Evolutionary conservation across 768 basidiomycete species (phyloP), one percentile per base, ranked within the genome.

Genomic region (Sarcodon aspratus): DNA sequence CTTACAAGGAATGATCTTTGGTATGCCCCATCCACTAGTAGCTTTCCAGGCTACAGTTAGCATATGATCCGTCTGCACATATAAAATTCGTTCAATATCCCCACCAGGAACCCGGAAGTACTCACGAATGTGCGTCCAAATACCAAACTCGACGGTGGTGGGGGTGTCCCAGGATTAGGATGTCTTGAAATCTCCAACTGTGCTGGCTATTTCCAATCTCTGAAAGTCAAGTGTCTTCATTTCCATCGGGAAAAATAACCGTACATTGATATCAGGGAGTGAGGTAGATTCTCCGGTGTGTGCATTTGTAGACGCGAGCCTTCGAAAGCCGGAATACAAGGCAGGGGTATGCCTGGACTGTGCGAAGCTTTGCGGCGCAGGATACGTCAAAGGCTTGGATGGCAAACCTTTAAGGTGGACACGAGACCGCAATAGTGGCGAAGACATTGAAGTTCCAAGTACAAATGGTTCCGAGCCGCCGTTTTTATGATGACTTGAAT

Each of bases 1-100:
- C 85, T 55, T 54, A 88, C 89, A 95, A 50, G 92, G 90, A 56
- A 74, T 71, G 53, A 97, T 95, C 57, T 79, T 70, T 2, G 93
- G 93, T 1, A 71, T 62, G 17, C 78, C 84, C 93, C 94, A 97
- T 13, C 94, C 94, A 36, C 72, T 70, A 18, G 69, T 60, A 3
- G 71, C 67, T 50, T 74, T 69, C 92, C 92, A 95, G 15, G 63
- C 81, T 67, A 67, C 77, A 36, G 73, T 80, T 36, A 93, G 64
- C 90, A 93, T 93, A 62, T 93, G 89, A 64, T 93, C 85, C 42
- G 85, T 86, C 85, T 84, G 55, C 12, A 48, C 38, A 56, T 50
- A 47, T 46, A 36, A 48, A 45, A 47, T 33, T 48, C 47, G 46
- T 13, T 18, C 12, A 13, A 6, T 13, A 13, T 38, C 13, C 6